Evolutionary conservation across 495 filamentous ascomycete genomes (phyloP).

Genomic region (Podospora pseudocomata): DNA sequence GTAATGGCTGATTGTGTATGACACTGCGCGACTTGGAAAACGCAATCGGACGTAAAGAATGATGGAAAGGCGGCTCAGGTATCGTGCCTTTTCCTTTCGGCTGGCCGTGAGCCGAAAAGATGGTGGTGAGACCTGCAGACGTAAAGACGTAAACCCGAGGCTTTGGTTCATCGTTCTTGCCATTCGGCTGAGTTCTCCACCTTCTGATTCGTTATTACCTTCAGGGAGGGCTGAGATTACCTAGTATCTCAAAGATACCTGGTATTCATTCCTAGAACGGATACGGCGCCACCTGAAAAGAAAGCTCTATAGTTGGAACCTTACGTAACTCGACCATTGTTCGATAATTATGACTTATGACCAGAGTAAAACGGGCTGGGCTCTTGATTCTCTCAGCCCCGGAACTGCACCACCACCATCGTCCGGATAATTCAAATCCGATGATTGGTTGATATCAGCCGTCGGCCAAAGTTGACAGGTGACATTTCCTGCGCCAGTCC

Average conservation of each 20-base stretch:
- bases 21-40: background rate
- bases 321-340: slow-evolving; percentile 17
- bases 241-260: background rate
- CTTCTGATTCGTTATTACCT: background rate
- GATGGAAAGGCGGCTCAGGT: background rate
- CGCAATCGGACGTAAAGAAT: background rate
- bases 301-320: background rate
- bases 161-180: background rate
- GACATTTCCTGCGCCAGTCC: background rate
- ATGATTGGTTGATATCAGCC: background rate
- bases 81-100: too few relatives aligned
- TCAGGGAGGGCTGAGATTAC: background rate
- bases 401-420: background rate
- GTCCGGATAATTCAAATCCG: background rate
- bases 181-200: too few relatives aligned
- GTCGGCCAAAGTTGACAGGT: background rate
- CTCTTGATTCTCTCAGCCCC: background rate
- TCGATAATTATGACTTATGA: too few relatives aligned
- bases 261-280: background rate
- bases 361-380: background rate
- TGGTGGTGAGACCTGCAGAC: background rate
- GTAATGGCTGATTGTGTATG: background rate
- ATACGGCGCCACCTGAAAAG: background rate
- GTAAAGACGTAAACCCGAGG: background rate
- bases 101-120: background rate